phyloP scores from a whole-genome alignment of 176 grass and related monocot species.

The Ampelocalamus luodianensis region DNA sequence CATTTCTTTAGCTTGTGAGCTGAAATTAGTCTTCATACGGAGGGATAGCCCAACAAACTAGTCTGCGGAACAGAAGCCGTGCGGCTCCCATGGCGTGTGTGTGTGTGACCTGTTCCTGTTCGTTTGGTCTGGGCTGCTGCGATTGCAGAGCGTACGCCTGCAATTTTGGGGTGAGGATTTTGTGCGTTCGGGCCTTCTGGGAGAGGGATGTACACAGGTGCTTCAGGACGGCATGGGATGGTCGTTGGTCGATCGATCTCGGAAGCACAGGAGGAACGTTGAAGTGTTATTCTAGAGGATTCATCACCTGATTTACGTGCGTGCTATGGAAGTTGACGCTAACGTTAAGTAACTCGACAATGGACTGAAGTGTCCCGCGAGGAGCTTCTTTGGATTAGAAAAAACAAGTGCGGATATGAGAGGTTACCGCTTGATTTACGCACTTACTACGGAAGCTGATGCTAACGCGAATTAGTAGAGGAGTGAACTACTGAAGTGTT shows the following conservation, averaged over 20 bases:
- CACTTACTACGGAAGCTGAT: background rate
- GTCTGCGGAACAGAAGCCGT: slow-evolving; percentile 12
- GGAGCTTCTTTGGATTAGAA: background rate
- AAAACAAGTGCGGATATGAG: background rate
- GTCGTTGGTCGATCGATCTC: background rate
- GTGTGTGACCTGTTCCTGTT: too few species aligned
- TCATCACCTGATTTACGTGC: background rate
- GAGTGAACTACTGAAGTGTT: background rate
- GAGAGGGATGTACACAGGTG: too few species aligned
- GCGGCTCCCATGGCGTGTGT: slow-evolving; percentile 32
- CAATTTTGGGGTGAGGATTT: too few species aligned
- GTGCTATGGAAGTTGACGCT: background rate
- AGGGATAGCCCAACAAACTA: too few species aligned
- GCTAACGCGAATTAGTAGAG: background rate
- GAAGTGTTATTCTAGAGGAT: too few species aligned
- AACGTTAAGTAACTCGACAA: background rate
- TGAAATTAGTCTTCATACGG: too few species aligned
- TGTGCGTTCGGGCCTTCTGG: too few species aligned
- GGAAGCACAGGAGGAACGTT: background rate
- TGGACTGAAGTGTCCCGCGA: background rate
- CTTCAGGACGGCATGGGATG: too few species aligned
- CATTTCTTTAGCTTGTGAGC: too few species aligned
- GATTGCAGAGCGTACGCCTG: too few species aligned
- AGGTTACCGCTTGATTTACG: background rate
- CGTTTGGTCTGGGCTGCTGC: too few species aligned